Base-by-base conservation (phyloP, 1,284 basidiomycete species). In the Heterobasidion parviporum region DNA sequence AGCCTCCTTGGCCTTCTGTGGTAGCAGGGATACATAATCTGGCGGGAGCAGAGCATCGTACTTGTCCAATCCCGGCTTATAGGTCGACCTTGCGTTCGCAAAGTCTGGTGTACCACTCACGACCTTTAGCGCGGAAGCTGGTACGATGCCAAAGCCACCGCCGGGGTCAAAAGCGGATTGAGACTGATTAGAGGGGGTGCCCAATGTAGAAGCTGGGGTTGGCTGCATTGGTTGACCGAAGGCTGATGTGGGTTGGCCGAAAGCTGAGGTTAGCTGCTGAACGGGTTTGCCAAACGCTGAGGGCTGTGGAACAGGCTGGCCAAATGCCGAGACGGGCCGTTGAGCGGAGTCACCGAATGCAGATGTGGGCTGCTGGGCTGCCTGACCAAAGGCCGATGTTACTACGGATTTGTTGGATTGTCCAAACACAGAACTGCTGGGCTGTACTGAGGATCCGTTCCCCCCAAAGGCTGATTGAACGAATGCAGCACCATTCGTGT, bases 11-110 rank as follows among this genome's bases (percentile, higher is more conserved):
- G 77, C 81, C 26, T 68, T 69, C 44, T 75, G 70, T 7, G 81
- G 85, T 56, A 86, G 62, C 26, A 80, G 67, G 50, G 77, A 69
- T 52, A 72, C 60, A 66, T 88, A 89, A 61, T 83, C 76, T n/a
- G 63, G 62, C 8, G 85, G 87, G 32, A 89, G 70, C 46, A 79
- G 65, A 43, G 58, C 65, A 61, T 85, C 84, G 67, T 85, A 88
- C 57, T 75, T 77, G 61, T 79, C 78, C 52, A 70, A 49, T 14
- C 74, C 78, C 1, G 77, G 76, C 60, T 70, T 73, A 53, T 74
- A 77, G 47, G 65, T 64, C 18, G 70, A 67, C 51, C 71, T 74
- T 32, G 72, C 70, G 2, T 68, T 62, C 15, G 67, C 67, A 62
- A 83, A 81, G 59, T 78, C 78, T 2, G 76, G 78, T 44, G 66